Conservation (phyloP, 805 yeast genomes). For the Vanderwaltozyma tropicalis region DNA sequence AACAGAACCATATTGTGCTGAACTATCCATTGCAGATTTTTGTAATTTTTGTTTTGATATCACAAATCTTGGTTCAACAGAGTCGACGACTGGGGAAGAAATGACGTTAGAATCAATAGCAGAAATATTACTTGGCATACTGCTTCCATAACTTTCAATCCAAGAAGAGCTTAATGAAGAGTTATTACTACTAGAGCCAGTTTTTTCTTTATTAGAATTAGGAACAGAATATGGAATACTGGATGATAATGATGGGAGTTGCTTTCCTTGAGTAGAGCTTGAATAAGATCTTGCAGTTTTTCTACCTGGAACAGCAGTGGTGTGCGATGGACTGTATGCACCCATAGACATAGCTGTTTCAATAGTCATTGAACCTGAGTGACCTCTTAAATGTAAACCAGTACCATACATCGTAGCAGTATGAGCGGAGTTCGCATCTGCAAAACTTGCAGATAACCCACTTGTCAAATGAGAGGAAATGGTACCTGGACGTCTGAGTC, state of each 20-base stretch:
- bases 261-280: conserved; percentile 9
- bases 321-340: neutral
- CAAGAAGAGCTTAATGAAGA: conserved; percentile 28
- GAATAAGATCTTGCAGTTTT: conserved; percentile 8
- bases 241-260: conserved; percentile 39
- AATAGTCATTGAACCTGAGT: conserved; percentile 13
- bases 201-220: conserved; percentile 38
- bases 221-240: conserved; percentile 67
- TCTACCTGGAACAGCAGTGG: conserved; percentile 6
- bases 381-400: conserved; percentile 12
- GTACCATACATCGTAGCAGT: conserved; percentile 24
- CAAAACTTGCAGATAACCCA: conserved; percentile 23
- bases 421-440: conserved; percentile 28
- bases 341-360: neutral
- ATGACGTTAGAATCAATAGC: conserved; percentile 49
- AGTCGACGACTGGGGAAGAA: conserved; percentile 57
- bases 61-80: conserved; percentile 78
- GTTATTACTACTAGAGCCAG: conserved; percentile 16
- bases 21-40: conserved; percentile 20
- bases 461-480: neutral
- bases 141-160: conserved; percentile 28
- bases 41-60: conserved; percentile 60
- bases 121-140: conserved; percentile 32
- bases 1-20: conserved; percentile 14
- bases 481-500: neutral